Evolutionary conservation across 2,329 filamentous ascomycete genomes (phyloP), one percentile per base, ranked within the genome.

Genomic region (Ophiostoma pallidulum): DNA sequence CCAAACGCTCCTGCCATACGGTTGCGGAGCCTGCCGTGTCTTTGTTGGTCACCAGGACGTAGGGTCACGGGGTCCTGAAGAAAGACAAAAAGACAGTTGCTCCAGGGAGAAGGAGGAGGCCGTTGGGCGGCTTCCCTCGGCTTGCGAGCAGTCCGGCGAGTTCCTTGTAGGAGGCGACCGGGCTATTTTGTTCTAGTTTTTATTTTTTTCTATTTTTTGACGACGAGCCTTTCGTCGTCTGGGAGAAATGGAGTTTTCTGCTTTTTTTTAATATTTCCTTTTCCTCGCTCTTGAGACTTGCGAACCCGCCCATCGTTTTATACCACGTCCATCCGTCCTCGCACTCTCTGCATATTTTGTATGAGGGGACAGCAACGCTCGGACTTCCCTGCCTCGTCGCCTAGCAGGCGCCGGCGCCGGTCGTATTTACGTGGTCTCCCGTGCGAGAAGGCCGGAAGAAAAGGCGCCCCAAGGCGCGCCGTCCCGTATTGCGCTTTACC

Each of bases 381-480:
- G 42, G 42, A 45, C 24, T 38, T 45, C 16, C 20, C 37, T 20
- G 32, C 20, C 37, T 33, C 42, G 33, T 18, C 26, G 44, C 45
- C 22, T n/a, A n/a, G n/a, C n/a, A n/a, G n/a, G 26, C 31, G 39
- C 19, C 46, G 20, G 22, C 40, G 40, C 46, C 46, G 40, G 31
- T 43, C 46, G 40, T 48, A 48, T 38, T 48, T 48, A 48, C 46
- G 46, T 42, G 13, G 38, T n/a, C 12, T 24, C 28, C 18, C 28
- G 16, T 19, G n/a, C n/a, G n/a, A n/a, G n/a, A n/a, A n/a, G n/a
- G n/a, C n/a, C n/a, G n/a, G n/a, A n/a, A n/a, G n/a, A n/a, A n/a
- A n/a, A n/a, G n/a, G n/a, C n/a, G n/a, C n/a, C n/a, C n/a, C n/a
- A n/a, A n/a, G n/a, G n/a, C n/a, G n/a, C n/a, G n/a, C n/a, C n/a